Percentiles rank a stretch among this genome's conserved stretches.
phyloP scores from a whole-genome alignment of 2,329 filamentous ascomycete genomes.

The Fusarium abutilonis region DNA sequence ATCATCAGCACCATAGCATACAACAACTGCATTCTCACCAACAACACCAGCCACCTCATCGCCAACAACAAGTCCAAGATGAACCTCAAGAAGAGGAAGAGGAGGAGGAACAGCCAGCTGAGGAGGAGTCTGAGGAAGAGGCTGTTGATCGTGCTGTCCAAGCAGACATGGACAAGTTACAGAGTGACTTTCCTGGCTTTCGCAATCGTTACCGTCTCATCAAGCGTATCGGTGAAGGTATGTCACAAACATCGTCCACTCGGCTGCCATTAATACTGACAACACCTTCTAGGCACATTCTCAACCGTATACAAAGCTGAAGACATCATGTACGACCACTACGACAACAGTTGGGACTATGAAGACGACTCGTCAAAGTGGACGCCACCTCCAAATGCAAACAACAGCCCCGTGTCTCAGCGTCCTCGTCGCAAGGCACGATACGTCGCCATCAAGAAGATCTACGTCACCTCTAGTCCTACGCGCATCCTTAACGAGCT shows the following conservation, averaged over 20 bases:
- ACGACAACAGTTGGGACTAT: slow-evolving; percentile 87
- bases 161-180: slow-evolving; percentile 88
- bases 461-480: slow-evolving; percentile 97
- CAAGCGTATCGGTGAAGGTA: slow-evolving; percentile 97
- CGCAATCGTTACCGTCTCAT: slow-evolving; percentile 86
- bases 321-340: slow-evolving; percentile 84
- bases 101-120: slow-evolving; percentile 53
- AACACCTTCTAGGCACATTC: slow-evolving; percentile 79
- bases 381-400: slow-evolving; percentile 72
- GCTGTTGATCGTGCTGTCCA: slow-evolving; percentile 74
- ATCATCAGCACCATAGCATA: slow-evolving; percentile 27
- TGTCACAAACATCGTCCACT: slow-evolving; percentile 1
- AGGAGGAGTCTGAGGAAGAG: slow-evolving; percentile 67
- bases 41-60: slow-evolving; percentile 20
- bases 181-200: slow-evolving; percentile 84
- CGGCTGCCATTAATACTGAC: slow-evolving; percentile 9
- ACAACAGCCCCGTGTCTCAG: slow-evolving; percentile 49
- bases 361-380: slow-evolving; percentile 73
- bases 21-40: slow-evolving; percentile 29
- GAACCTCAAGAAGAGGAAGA: slow-evolving; percentile 51
- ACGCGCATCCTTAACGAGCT: slow-evolving; percentile 95
- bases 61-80: slow-evolving; percentile 23
- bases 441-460: slow-evolving; percentile 98
- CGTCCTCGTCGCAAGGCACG: slow-evolving; percentile 59
- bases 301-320: slow-evolving; percentile 99